Conservation (phyloP, 208 protist genomes). For the Trypanosoma avium region DNA sequence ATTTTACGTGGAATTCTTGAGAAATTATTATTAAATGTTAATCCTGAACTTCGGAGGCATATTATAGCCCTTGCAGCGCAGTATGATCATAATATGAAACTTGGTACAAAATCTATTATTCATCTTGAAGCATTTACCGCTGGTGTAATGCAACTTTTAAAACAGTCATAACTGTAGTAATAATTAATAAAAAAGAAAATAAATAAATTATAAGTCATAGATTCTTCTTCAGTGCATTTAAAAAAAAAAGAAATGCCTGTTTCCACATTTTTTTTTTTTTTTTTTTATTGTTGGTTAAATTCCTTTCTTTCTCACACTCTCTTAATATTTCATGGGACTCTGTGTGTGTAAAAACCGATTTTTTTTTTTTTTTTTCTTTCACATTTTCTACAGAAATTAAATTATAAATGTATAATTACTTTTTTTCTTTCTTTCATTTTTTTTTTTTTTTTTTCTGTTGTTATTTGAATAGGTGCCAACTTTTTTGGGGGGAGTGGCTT, state of each 20-base stretch:
- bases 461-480: not conserved
- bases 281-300: too few relatives aligned
- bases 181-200: too few relatives aligned
- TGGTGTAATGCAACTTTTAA: conserved; percentile 83
- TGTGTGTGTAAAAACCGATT: not conserved
- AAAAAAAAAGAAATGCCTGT: too few relatives aligned
- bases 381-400: too few relatives aligned
- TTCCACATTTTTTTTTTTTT: too few relatives aligned
- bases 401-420: too few relatives aligned
- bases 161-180: conserved; percentile 21
- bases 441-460: not conserved
- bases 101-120: conserved; percentile 97
- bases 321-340: too few relatives aligned
- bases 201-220: too few relatives aligned
- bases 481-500: too few relatives aligned
- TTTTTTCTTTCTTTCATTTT: not conserved
- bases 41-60: conserved; percentile 66
- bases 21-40: conserved; percentile 75
- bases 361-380: conserved; percentile 16
- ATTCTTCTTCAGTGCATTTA: too few relatives aligned
- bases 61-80: conserved; percentile 91
- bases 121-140: conserved; percentile 99
- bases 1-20: conserved; percentile 93
- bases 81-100: conserved; percentile 97
- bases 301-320: too few relatives aligned